These are phyloP conservation scores for Zymoseptoria ardabiliae DNA, from an alignment of 2,329 filamentous ascomycete species.

Conservation along the genomic window DNA sequence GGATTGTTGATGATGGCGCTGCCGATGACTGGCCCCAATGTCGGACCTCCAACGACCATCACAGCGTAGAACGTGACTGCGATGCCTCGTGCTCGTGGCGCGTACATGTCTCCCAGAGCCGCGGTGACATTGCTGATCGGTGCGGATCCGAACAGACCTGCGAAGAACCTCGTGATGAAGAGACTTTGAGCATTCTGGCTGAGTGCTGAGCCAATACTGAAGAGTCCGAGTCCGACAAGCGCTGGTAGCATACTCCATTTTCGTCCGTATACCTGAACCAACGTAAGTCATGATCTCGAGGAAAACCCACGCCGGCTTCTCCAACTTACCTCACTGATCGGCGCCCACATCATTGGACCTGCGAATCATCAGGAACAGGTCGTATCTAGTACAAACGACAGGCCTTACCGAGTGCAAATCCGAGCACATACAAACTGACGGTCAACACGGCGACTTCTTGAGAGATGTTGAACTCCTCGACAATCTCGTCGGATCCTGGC, in stretches of 20 bases:
- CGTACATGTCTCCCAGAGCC: constrained; percentile 39
- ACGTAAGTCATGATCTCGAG: constrained; percentile 24
- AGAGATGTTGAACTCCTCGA: constrained; percentile 37
- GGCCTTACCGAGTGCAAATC: constrained; percentile 35
- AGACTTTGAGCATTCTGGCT: constrained; percentile 32
- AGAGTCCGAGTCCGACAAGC: constrained; percentile 37
- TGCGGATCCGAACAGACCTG: constrained; percentile 38
- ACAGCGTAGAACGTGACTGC: constrained; percentile 36
- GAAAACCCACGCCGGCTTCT: neutral
- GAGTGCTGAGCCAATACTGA: constrained; percentile 41
- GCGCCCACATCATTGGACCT: constrained; percentile 10
- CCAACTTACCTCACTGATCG: constrained; percentile 7
- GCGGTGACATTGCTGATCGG: constrained; percentile 39
- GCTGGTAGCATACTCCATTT: constrained; percentile 39
- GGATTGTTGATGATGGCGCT: constrained; percentile 34
- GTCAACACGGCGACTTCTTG: constrained; percentile 39
- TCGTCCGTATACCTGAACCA: constrained; percentile 40
- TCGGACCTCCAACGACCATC: constrained; percentile 34
- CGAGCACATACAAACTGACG: constrained; percentile 42
- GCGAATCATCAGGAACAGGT: neutral
- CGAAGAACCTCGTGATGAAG: constrained; percentile 40
- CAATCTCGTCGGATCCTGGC: constrained; percentile 39
- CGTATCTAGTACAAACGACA: neutral
- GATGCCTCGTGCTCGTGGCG: constrained; percentile 31
- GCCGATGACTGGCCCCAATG: constrained; percentile 38